phyloP scores from a whole-genome alignment of 2,329 filamentous ascomycete species.

The Arachnomyces sp. region DNA sequence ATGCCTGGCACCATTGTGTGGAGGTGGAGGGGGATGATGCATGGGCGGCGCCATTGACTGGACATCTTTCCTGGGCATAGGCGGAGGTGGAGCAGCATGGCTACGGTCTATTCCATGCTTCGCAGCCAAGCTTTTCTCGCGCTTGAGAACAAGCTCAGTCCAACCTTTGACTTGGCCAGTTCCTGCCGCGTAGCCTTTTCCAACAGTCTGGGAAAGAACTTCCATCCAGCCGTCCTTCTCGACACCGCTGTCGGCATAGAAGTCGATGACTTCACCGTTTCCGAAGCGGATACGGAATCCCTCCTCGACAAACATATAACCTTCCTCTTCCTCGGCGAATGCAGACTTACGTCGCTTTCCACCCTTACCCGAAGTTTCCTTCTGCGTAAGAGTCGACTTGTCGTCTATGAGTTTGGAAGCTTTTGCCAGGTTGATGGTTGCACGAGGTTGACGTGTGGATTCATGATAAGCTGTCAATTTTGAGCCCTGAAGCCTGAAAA shows the following conservation, averaged over 20 bases:
- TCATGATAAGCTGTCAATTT: slow-evolving; percentile 96
- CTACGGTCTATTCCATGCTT: slow-evolving; percentile 21
- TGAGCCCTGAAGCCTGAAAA: slow-evolving; percentile 86
- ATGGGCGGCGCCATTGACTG: slow-evolving; percentile 19
- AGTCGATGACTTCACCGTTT: slow-evolving; percentile 97
- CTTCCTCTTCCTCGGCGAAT: slow-evolving; percentile 96
- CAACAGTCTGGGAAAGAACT: slow-evolving; percentile 65
- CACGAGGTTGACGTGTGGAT: slow-evolving; percentile 86
- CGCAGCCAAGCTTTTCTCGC: slow-evolving; percentile 32
- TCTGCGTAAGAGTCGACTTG: slow-evolving; percentile 71
- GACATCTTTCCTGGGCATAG: slow-evolving; percentile 20
- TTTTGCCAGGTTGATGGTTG: slow-evolving; percentile 93
- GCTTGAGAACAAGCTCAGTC: slow-evolving; percentile 53
- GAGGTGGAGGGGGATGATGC: slow-evolving; percentile 23
- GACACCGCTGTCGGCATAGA: slow-evolving; percentile 81
- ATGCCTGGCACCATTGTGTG: slow-evolving; percentile 26
- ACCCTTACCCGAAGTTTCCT: slow-evolving; percentile 67
- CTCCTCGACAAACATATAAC: slow-evolving; percentile 99
- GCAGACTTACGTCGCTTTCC: slow-evolving; percentile 83
- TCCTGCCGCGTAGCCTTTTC: slow-evolving; percentile 43
- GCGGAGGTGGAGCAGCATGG: slow-evolving; percentile 14
- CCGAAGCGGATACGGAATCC: slow-evolving; percentile 98
- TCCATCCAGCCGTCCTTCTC: slow-evolving; percentile 96
- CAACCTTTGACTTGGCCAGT: slow-evolving; percentile 47
- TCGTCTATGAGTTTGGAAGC: slow-evolving; percentile 92